Evolutionary conservation across 768 basidiomycete species (phyloP), one percentile per base, ranked within the genome.

Genomic region (Megacollybia marginata): DNA sequence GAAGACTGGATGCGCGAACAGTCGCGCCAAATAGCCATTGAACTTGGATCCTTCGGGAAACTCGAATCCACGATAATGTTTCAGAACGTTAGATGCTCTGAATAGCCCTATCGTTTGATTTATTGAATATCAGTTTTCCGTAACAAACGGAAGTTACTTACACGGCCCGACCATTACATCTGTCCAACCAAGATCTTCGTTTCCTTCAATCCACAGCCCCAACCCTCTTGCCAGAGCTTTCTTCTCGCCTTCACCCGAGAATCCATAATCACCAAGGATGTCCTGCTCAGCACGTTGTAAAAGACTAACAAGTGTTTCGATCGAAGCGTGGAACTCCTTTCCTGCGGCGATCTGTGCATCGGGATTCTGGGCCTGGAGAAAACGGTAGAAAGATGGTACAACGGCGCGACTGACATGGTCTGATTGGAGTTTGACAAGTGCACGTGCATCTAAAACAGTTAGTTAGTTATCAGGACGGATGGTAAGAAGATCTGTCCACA

Each of bases 91-190:
- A 34, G 28, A 19, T 43, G 52, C 40, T 28, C 52, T 32, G 19
- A 34, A 52, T 47, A 48, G 32, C 47, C 48, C 42, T 42, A 13
- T 3, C 48, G 50, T 34, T 52, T 49, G 28, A 15, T 28, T 20
- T 47, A 5, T 31, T 15, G 15, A 11, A 15, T 28, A 28, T 5
- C 11, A 52, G 46, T 11, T 50, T n/a, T 44, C 51, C 59, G 36
- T 53, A n/a, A n/a, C n/a, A 46, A 51, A 10, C 33, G 16, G 16
- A 46, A 32, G 18, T 33, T 32, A 68, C 76, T 55, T 52, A 88
- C 87, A 88, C 9, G 87, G 87, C 9, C 70, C 83, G 10, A 72
- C 83, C 73, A 87, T 79, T 44, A 83, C 72, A 55, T 88, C 87
- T 5, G 74, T 71, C 70, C 77, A 76, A 18, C 80, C 80, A 28